Conservation (phyloP, 202 grass and related monocot species). For the Schoenoplectus tabernaemontani region DNA sequence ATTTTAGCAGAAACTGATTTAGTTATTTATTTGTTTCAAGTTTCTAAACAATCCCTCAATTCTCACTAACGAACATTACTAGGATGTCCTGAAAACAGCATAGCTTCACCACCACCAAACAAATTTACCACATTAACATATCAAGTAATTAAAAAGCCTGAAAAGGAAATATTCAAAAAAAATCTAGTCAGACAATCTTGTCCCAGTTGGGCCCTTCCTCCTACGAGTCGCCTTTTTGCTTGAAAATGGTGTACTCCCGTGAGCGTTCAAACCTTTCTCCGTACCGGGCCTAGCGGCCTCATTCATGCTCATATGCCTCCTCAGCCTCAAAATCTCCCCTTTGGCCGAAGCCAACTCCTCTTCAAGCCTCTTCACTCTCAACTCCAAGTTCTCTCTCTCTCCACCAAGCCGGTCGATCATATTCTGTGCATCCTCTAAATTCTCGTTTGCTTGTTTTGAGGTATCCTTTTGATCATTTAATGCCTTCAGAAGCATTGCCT, state of each 20-base stretch:
- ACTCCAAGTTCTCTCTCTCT: conserved; percentile 68
- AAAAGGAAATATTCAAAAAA: neutral
- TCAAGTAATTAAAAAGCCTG: conserved; percentile 22
- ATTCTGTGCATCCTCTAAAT: conserved; percentile 73
- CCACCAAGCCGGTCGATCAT: conserved; percentile 60
- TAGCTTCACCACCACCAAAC: conserved; percentile 10
- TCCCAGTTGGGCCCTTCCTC: conserved; percentile 44
- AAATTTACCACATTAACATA: conserved; percentile 11
- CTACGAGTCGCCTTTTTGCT: conserved; percentile 44
- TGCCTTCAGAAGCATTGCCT: conserved; percentile 66
- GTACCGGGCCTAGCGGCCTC: conserved; percentile 28
- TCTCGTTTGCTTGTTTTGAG: conserved; percentile 54
- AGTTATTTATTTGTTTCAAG: neutral
- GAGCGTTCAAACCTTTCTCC: conserved; percentile 44
- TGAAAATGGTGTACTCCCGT: conserved; percentile 35
- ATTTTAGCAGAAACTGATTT: neutral
- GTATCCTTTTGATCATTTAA: conserved; percentile 58
- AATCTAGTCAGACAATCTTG: conserved; percentile 25
- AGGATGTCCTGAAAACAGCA: neutral
- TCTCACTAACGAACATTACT: conserved; percentile 6
- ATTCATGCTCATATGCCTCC: conserved; percentile 51
- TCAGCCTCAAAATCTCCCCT: conserved; percentile 76
- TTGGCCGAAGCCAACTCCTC: conserved; percentile 84
- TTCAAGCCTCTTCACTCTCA: conserved; percentile 77
- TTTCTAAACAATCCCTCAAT: conserved; percentile 8